A percentile compares a stretch with the other conserved stretches of the same genome.
Conservation (phyloP, 306 rosid genomes). For the Dryas drummondii region DNA sequence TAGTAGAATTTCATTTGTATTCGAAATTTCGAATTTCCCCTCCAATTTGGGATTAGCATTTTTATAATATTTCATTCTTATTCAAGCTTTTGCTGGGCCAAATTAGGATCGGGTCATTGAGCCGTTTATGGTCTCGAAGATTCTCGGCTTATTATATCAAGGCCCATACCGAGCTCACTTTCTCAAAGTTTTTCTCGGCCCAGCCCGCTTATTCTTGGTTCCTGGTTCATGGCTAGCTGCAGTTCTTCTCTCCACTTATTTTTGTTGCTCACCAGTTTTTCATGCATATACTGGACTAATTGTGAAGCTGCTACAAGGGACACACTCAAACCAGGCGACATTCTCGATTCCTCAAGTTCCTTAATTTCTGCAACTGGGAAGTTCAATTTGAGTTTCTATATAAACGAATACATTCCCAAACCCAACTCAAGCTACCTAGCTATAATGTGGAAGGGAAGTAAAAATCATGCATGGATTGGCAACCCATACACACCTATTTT, state of each 20-base stretch:
- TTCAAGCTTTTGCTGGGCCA: too few species aligned
- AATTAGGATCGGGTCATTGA: too few species aligned
- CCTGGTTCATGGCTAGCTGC: not conserved
- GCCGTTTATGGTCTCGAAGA: too few species aligned
- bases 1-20: too few species aligned
- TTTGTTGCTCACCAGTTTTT: not conserved
- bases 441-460: fast-evolving
- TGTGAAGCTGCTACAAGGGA: not conserved
- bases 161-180: too few species aligned
- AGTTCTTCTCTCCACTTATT: not conserved
- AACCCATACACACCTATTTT: not conserved
- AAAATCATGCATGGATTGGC: not conserved
- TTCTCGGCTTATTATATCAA: too few species aligned
- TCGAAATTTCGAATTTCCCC: too few species aligned
- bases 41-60: too few species aligned
- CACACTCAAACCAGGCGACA: conserved; percentile 5
- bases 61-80: too few species aligned
- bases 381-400: not conserved
- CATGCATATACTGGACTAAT: not conserved
- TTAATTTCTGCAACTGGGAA: not conserved
- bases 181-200: too few species aligned
- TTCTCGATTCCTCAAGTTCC: not conserved
- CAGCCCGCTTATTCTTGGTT: too few species aligned
- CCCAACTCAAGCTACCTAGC: not conserved
- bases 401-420: not conserved